phyloP scores from a whole-genome alignment of 2,329 filamentous ascomycete species.

The Penicillium sp. region DNA sequence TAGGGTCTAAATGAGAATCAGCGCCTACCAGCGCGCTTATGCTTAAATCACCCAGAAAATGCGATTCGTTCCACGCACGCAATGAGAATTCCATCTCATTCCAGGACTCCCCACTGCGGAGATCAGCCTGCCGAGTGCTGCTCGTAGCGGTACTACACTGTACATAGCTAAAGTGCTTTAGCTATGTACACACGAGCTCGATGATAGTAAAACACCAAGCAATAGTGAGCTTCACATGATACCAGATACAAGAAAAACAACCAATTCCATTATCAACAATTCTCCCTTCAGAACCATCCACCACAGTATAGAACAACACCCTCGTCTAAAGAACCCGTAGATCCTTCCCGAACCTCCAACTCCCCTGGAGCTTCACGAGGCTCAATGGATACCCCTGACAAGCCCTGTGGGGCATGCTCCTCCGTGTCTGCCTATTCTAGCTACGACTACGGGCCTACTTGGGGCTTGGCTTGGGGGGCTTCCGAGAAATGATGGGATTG shows the following conservation, averaged over 20 bases:
- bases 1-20: no score
- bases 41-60: not conserved
- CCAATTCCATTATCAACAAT: no score
- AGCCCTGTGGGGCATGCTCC: not conserved
- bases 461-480: not conserved
- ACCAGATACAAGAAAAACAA: no score
- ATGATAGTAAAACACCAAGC: no score
- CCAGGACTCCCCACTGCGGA: not conserved
- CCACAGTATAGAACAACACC: no score
- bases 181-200: no score
- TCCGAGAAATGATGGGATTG: not conserved
- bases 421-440: not conserved
- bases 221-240: no score
- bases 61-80: not conserved
- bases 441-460: not conserved
- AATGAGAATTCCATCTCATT: not conserved
- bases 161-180: no score
- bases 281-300: no score
- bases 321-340: not conserved
- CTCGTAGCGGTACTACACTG: no score
- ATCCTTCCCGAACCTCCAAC: not conserved
- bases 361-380: not conserved
- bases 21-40: not conserved
- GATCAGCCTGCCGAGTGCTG: no score
- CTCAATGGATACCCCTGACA: not conserved